Evolutionary conservation across 495 filamentous ascomycete genomes (phyloP), one percentile per base, ranked within the genome.

Genomic region (Neurospora sp.): DNA sequence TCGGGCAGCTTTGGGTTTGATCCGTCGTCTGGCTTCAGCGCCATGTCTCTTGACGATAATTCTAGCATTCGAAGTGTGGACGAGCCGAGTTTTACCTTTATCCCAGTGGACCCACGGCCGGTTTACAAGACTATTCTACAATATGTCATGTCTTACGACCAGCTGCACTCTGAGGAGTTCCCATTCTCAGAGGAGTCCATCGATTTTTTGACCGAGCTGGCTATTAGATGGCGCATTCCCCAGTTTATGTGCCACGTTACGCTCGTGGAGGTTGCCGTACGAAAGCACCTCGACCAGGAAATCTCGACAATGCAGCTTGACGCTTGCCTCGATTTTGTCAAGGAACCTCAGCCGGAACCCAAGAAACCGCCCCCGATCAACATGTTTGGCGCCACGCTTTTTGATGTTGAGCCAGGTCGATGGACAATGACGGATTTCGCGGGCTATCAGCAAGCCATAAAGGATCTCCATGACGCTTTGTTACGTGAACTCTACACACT

Each of bases 221-320:
- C 89, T 76, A 81, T 93, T 75, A 90, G 94, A 73, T 99, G 96
- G 96, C 90, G 96, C 35, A 88, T 99, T 73, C 95, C 96, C 22
- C 88, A 89, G 68, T 93, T 91, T 78, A 93, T 94, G 41, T 86
- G 93, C 68, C 83, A 94, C 71, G 88, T 94, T 3, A 83, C 96
- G 11, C 92, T 97, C 77, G 82, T 98, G 46, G 96, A 99, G 82
- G 93, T 94, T 46, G 87, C 93, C 53, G 87, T 89, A 22, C 89
- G 91, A 76, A 96, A 94, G 78, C 98, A 93, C 77, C 85, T 94
- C 70, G 91, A 97, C 75, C 91, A 93, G 74, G 91, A 97, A 77
- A 91, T 97, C 65, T 86, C 88, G 31, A 87, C 95, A 41, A 89
- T 92, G 74, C 93, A 91, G 38, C 83, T 99, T 37, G 94, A 97